Evolutionary conservation across 108 stramenopile species (phyloP), one percentile per base, ranked within the genome.

Genomic region (Discostella stelligeroides): DNA sequence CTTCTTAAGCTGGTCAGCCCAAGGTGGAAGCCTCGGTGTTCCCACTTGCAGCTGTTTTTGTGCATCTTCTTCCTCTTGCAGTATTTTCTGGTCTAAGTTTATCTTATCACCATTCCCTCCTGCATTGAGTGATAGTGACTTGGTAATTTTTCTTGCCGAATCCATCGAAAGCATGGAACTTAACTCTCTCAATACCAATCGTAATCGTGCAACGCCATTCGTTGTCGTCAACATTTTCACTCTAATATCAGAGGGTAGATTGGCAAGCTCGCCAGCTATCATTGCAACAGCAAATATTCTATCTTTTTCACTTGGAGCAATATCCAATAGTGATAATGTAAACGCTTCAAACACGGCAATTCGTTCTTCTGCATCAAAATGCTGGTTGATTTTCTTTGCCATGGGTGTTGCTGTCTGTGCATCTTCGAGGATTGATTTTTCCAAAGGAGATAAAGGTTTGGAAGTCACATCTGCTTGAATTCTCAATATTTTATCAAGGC

Each of bases 251-350:
- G 84, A 79, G 23, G 83, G 48, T 21, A 90, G 59, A 47, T 81
- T 79, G 37, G 82, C 86, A 30, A 94, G 59, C 80, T 94, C 92
- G 7, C 85, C 88, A 23, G 90, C 88, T 69, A 94, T 80, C 72
- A 91, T 86, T 18, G 82, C 85, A 23, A 91, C 69, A 27, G 84
- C 84, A 76, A 62, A 91, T 40, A 46, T 42, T 58, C 83, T 60
- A 63, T 88, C 85, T 61, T 55, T 54, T 7, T 75, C 72, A 37
- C 60, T 63, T 30, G 84, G 76, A 10, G 82, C 83, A 61, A 89
- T 74, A 81, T 91, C 92, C 25, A 88, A 63, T 51, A 94, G 25
- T 20, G 79, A 75, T 8, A 63, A 39, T 30, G 70, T 64, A 71
- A 92, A 90, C 38, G 84, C 75, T 30, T 84, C 65, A 73, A 83